Base-by-base conservation (phyloP, 768 basidiomycete species). In the Suillus alpinus region DNA sequence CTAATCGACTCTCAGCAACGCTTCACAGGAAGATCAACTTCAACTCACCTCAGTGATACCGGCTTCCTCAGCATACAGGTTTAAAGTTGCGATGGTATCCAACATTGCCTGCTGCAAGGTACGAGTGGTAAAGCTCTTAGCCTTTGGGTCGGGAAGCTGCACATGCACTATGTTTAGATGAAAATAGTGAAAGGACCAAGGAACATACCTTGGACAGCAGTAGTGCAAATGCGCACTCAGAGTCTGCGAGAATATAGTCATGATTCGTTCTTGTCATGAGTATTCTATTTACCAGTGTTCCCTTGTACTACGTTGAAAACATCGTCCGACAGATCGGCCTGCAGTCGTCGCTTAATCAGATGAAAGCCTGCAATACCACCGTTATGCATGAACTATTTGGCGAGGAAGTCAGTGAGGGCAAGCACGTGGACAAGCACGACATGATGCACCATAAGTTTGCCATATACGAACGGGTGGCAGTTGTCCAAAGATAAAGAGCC, bases 161-260 rank as follows among this genome's bases (percentile, higher is more conserved):
- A 43, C 46, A 37, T 23, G 41, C 8, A 59, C 65, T 50, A 23
- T 1, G 3, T 39, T 39, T 14, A 53, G 13, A 34, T 51, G 43
- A 32, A 51, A 34, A 29, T 50, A 20, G 18, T n/a, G 37, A 59
- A 50, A 14, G 49, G 29, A 26, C 6, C 6, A 34, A 64, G 4
- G 20, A 61, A 41, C 57, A 63, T 63, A 86, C 92, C 78, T 89
- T 91, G 3, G 95, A 92, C 34, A 98, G 75, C 72, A 95, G 91
- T 56, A 96, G 76, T 8, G 92, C 95, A 71, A 98, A 99, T 6
- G 93, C 89, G 95, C 95, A 98, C 79, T 99, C 95, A 4, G 94
- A 95, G 75, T 99, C 96, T 90, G 64, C 60, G 31, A 56, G 43
- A 56, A 50, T 14, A 34, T 41, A 36, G 51, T 59, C 47, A 47